Evolutionary conservation across 2,329 filamentous ascomycete genomes (phyloP).

Genomic region (Scedosporium apiospermum): DNA sequence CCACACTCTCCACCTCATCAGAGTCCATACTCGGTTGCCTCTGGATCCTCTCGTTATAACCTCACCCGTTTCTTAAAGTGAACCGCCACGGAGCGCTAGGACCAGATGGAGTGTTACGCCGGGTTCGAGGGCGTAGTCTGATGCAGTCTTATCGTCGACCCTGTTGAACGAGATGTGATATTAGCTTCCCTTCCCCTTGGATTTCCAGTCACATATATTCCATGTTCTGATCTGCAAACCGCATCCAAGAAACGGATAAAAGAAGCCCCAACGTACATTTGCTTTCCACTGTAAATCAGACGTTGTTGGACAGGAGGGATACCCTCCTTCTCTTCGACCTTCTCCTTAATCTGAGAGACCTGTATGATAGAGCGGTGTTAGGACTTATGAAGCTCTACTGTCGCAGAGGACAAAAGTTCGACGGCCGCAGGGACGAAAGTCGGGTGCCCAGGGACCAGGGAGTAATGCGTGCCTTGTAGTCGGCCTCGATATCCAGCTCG

Average conservation of each 20-base stretch:
- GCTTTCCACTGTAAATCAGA: constrained; percentile 93
- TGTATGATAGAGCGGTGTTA: constrained; percentile 23
- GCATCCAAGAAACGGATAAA: background rate
- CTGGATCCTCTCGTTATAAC: background rate
- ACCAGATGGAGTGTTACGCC: constrained; percentile 93
- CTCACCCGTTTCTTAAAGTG: background rate
- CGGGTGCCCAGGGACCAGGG: background rate
- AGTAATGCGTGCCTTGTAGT: constrained; percentile 66
- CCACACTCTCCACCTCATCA: background rate
- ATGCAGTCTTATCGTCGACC: constrained; percentile 89
- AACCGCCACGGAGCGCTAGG: constrained; percentile 81
- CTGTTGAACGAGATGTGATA: constrained; percentile 35
- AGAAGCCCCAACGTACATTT: constrained; percentile 60
- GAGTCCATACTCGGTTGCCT: no score
- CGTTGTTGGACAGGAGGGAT: constrained; percentile 96
- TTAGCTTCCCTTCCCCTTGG: background rate
- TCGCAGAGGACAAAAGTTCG: background rate
- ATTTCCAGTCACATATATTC: background rate
- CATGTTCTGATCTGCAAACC: background rate
- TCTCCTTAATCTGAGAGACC: constrained; percentile 96
- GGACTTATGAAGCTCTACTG: background rate
- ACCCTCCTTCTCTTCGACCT: constrained; percentile 97
- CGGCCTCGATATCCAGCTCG: constrained; percentile 90
- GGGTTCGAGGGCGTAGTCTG: constrained; percentile 82
- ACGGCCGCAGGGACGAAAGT: background rate